These are phyloP conservation scores for Fusarium sulawesiense DNA, from an alignment of 2,329 filamentous ascomycete species.

Conservation along the genomic window DNA sequence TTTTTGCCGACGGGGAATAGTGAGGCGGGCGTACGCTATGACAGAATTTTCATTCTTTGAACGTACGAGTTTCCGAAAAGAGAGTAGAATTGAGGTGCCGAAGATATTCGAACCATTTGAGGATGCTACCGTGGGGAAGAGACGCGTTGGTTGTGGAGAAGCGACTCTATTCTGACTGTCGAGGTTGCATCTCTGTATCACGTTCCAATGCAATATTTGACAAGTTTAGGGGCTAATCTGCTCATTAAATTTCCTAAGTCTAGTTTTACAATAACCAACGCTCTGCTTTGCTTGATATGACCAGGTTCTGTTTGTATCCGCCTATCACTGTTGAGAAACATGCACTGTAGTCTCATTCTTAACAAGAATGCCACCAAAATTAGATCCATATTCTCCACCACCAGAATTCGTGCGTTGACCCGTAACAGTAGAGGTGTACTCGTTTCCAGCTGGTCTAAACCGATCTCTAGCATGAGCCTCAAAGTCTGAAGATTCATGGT, in stretches of 20 bases:
- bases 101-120: background rate
- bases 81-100: background rate
- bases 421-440: constrained; percentile 29
- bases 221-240: background rate
- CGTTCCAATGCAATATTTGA: background rate
- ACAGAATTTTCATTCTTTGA: background rate
- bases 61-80: background rate
- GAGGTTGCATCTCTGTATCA: background rate
- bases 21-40: background rate
- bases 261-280: background rate
- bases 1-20: background rate
- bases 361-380: constrained; percentile 38
- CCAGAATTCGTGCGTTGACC: constrained; percentile 7
- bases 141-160: too few species aligned
- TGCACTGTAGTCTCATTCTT: constrained; percentile 42
- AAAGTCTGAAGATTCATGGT: constrained; percentile 34
- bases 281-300: background rate
- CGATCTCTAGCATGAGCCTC: constrained; percentile 40
- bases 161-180: background rate
- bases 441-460: constrained; percentile 19
- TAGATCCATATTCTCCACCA: background rate
- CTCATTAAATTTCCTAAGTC: background rate
- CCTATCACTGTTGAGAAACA: constrained; percentile 1
- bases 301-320: background rate
- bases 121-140: background rate